phyloP scores from a whole-genome alignment of 495 filamentous ascomycete genomes.

The Opeltia flavorubescens region DNA sequence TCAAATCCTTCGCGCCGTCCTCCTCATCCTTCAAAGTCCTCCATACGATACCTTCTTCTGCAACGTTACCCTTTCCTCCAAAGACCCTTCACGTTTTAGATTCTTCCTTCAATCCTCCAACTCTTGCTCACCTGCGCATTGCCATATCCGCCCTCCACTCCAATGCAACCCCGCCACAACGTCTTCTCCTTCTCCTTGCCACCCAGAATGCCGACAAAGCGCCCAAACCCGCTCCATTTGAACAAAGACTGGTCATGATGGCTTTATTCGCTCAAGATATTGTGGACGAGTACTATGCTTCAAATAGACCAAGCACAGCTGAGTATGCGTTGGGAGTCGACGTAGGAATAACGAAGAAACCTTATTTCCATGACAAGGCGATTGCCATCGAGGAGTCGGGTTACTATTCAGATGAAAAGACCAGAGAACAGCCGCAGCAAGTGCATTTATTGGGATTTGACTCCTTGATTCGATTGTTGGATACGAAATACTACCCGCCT shows the following conservation, averaged over 20 bases:
- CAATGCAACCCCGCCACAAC: constrained; percentile 28
- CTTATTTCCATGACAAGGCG: constrained; percentile 79
- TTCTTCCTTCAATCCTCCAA: constrained; percentile 92
- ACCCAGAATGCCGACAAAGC: constrained; percentile 92
- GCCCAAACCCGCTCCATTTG: constrained; percentile 66
- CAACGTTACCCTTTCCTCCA: constrained; percentile 13
- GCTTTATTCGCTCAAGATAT: constrained; percentile 59
- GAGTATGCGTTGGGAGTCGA: constrained; percentile 28
- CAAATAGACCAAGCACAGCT: neutral
- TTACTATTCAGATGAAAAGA: constrained; percentile 4
- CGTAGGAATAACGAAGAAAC: constrained; percentile 65
- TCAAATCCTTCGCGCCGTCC: constrained; percentile 26
- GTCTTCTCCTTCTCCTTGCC: constrained; percentile 69
- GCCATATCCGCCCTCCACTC: constrained; percentile 46
- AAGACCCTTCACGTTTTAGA: constrained; percentile 70
- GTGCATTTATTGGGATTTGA: constrained; percentile 79
- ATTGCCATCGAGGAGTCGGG: constrained; percentile 43
- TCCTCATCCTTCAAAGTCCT: constrained; percentile 43
- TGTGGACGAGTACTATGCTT: constrained; percentile 19
- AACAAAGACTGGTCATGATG: constrained; percentile 80
- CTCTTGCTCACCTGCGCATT: constrained; percentile 66
- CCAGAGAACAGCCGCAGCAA: constrained; percentile 30
- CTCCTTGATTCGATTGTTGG: constrained; percentile 70
- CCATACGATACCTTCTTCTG: constrained; percentile 31
- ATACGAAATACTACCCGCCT: constrained; percentile 69